Percentiles rank a stretch among this genome's conserved stretches.
phyloP scores from a whole-genome alignment of 805 yeast species.

The Torulaspora maleeae region DNA sequence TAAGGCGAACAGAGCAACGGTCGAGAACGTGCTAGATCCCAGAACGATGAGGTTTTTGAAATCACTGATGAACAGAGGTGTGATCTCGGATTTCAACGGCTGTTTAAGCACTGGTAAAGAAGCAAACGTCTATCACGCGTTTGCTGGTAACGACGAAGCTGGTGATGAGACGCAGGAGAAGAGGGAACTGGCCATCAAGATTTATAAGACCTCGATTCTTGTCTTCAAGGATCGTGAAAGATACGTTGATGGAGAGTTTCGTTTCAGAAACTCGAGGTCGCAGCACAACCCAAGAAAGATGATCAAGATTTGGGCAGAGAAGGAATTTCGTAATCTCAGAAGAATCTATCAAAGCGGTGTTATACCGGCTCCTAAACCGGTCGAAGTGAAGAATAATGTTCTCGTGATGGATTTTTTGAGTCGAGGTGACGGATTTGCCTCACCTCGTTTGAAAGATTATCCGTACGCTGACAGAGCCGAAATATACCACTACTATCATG shows the following conservation, averaged over 20 bases:
- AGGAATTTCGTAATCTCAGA: slow-evolving; percentile 89
- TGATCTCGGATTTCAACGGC: slow-evolving; percentile 82
- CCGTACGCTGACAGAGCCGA: slow-evolving; percentile 64
- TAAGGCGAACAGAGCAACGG: slow-evolving; percentile 91
- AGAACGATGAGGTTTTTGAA: slow-evolving; percentile 80
- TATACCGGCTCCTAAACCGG: slow-evolving; percentile 91
- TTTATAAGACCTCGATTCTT: slow-evolving; percentile 90
- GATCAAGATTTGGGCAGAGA: slow-evolving; percentile 98
- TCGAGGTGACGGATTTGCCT: slow-evolving; percentile 77
- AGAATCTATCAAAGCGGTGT: slow-evolving; percentile 66
- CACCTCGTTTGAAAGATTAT: slow-evolving; percentile 86
- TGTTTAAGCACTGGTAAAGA: slow-evolving; percentile 96
- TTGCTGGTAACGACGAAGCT: slow-evolving; percentile 32
- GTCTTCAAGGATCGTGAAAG: slow-evolving; percentile 97
- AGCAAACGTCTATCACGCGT: slow-evolving; percentile 94
- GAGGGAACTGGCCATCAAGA: slow-evolving; percentile 79
- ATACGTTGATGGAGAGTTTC: slow-evolving; percentile 91
- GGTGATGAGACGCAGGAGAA: slow-evolving; percentile 18
- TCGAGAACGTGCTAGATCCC: slow-evolving; percentile 94
- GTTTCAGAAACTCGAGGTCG: slow-evolving; percentile 80
- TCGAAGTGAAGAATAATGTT: slow-evolving; percentile 83
- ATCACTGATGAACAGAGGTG: slow-evolving; percentile 77
- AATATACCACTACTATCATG: slow-evolving; percentile 62
- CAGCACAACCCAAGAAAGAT: slow-evolving; percentile 93
- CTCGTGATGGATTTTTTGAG: slow-evolving; percentile 87